Evolutionary conservation across 768 basidiomycete species (phyloP), one percentile per base, ranked within the genome.

Genomic region (Leucocoprinus sp.): DNA sequence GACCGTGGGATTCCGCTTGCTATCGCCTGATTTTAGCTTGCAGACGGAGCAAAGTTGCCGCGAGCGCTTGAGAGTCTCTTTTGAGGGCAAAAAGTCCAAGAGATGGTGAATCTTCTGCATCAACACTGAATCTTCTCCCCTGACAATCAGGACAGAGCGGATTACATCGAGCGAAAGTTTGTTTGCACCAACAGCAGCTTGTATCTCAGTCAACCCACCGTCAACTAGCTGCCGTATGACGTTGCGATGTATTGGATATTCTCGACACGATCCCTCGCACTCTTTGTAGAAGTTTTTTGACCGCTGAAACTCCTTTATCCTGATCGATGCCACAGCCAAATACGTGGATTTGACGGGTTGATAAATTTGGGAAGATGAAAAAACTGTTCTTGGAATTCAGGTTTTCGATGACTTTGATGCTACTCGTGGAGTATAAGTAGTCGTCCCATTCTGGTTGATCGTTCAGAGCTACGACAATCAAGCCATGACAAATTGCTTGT

Each of bases 131-230:
- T 55, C 53, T 23, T 62, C 59, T 14, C 74, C 76, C 35, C 64
- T 60, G 14, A 79, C 62, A 40, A 66, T 60, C 36, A 80, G 60
- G 27, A 63, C 62, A 9, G 67, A 62, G 12, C 52, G 47, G 18
- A 67, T 46, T 14, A 74, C 62, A 52, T 78, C 70, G 18, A 79
- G 53, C 1, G 58, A 54, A 11, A 77, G 54, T 46, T 68, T 70
- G 27, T 68, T 69, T n/a, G 53, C 33, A 6, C 67, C 72, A 22
- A 76, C 49, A 1, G 61, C 55, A 1, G 63, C 61, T 42, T 67
- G 64, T n/a, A 78, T 50, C 0, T 49, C 41, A 8, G 55, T 52
- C 31, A 74, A 57, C 6, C 59, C 64, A 12, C 69, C 70, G 35
- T 64, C 56, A 11, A 78, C 49, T 31, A 80, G 55, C 5, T 55